Conservation (phyloP, 2,329 filamentous ascomycete genomes). For the Aureobasidium mangrovei region DNA sequence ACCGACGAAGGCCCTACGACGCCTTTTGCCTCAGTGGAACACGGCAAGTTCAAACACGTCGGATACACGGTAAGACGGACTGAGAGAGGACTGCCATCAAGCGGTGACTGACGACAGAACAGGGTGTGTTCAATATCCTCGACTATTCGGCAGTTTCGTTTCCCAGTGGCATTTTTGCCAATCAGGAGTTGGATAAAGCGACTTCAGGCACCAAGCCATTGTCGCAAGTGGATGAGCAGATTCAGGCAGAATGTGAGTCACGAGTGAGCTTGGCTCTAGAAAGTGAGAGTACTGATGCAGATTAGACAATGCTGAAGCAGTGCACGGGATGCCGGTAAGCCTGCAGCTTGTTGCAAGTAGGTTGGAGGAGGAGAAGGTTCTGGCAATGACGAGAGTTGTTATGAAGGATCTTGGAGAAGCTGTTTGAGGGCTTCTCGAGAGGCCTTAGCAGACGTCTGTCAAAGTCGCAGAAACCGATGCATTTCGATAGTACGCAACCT, state of each 20-base stretch:
- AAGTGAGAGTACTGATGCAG: not conserved
- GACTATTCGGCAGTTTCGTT: conserved; percentile 41
- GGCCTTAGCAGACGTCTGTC: not conserved
- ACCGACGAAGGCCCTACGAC: conserved; percentile 31
- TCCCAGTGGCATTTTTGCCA: conserved; percentile 32
- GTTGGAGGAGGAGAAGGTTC: conserved; percentile 36
- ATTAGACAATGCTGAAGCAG: conserved; percentile 28
- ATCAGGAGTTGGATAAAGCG: conserved; percentile 31
- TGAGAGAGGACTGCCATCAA: conserved; percentile 10
- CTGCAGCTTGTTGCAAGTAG: conserved; percentile 34
- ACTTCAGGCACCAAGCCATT: conserved; percentile 20
- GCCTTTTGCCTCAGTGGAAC: conserved; percentile 34
- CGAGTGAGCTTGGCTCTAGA: not conserved
- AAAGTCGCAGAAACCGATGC: too few species aligned
- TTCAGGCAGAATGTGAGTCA: conserved; percentile 16
- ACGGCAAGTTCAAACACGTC: conserved; percentile 38
- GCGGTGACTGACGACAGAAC: not conserved
- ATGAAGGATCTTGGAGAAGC: conserved; percentile 7
- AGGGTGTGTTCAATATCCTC: conserved; percentile 38
- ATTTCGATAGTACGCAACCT: too few species aligned
- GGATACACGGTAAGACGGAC: conserved; percentile 30
- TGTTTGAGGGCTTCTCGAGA: not conserved
- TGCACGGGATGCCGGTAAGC: conserved; percentile 36
- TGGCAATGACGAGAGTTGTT: conserved; percentile 31
- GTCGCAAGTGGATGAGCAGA: conserved; percentile 14